These are phyloP conservation scores for Chloropicon primus DNA, from an alignment of 139 green algal genomes.

Conservation along the genomic window DNA sequence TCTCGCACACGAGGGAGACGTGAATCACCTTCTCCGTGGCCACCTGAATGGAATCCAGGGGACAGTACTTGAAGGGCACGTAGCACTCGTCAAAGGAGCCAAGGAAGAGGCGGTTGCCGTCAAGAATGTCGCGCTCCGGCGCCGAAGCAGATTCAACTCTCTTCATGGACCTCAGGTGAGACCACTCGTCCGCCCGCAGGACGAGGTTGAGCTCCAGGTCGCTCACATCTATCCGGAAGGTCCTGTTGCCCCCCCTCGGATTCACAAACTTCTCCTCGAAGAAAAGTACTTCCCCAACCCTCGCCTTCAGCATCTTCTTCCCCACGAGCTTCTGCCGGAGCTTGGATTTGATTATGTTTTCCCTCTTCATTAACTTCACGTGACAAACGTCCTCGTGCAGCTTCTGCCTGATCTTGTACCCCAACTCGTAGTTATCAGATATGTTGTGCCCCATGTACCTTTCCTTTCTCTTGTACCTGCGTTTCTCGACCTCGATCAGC, in stretches of 20 bases:
- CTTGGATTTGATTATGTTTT: neutral
- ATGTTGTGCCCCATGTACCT: neutral
- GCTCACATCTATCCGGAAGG: neutral
- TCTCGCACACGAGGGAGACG: neutral
- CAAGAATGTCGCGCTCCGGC: neutral
- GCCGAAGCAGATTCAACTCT: neutral
- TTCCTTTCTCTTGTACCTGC: neutral
- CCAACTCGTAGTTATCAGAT: neutral
- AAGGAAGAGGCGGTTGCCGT: neutral
- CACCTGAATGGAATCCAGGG: neutral
- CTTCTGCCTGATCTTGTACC: neutral
- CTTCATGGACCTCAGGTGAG: neutral
- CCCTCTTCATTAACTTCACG: neutral
- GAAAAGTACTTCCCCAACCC: neutral
- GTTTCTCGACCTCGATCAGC: neutral
- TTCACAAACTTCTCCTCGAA: neutral
- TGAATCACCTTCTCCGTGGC: neutral
- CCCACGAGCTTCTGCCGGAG: neutral
- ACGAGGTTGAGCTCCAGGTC: neutral
- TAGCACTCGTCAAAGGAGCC: neutral
- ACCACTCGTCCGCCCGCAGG: neutral
- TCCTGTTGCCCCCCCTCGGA: neutral
- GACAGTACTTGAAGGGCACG: neutral
- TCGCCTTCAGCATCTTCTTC: neutral
- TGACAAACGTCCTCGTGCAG: neutral